These are phyloP conservation scores for Exophiala alcalophila DNA, from an alignment of 2,329 filamentous ascomycete species.

Conservation along the genomic window DNA sequence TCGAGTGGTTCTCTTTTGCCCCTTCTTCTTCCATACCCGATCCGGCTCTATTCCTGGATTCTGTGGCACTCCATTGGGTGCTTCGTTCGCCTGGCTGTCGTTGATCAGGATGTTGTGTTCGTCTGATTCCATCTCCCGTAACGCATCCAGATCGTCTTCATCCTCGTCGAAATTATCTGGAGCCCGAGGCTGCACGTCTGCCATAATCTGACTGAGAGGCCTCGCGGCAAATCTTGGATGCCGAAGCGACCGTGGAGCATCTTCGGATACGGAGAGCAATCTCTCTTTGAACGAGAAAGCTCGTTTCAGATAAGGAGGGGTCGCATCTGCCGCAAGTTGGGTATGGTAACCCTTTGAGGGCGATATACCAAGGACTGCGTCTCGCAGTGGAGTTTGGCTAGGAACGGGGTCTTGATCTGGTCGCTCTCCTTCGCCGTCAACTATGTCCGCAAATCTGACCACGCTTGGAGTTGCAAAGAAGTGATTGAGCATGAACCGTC, in stretches of 20 bases:
- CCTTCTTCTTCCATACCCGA: conserved; percentile 45
- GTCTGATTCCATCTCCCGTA: conserved; percentile 44
- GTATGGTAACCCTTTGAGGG: conserved; percentile 9
- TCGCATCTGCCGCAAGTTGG: conserved; percentile 15
- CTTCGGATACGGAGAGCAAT: conserved; percentile 25
- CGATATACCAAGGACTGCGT: conserved; percentile 15
- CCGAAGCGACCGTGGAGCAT: conserved; percentile 11
- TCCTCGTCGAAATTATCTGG: conserved; percentile 36
- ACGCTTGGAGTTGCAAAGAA: conserved; percentile 48
- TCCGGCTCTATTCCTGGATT: conserved; percentile 13
- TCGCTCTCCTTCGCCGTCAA: conserved; percentile 12
- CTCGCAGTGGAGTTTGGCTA: conserved; percentile 31
- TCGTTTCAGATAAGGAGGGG: conserved; percentile 29
- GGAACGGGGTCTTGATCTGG: not conserved
- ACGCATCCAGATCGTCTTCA: conserved; percentile 44
- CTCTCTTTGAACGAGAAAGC: conserved; percentile 30
- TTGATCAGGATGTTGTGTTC: conserved; percentile 35
- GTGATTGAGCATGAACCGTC: conserved; percentile 44
- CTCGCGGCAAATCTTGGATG: conserved; percentile 16
- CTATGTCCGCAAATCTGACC: conserved; percentile 42
- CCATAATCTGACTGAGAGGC: conserved; percentile 26
- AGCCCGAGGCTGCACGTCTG: conserved; percentile 17
- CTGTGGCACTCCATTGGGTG: conserved; percentile 13
- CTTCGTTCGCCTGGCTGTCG: conserved; percentile 37
- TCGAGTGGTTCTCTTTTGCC: conserved; percentile 49